phyloP scores from a whole-genome alignment of 176 grass and related monocot species.

The Pontederia paniculata region DNA sequence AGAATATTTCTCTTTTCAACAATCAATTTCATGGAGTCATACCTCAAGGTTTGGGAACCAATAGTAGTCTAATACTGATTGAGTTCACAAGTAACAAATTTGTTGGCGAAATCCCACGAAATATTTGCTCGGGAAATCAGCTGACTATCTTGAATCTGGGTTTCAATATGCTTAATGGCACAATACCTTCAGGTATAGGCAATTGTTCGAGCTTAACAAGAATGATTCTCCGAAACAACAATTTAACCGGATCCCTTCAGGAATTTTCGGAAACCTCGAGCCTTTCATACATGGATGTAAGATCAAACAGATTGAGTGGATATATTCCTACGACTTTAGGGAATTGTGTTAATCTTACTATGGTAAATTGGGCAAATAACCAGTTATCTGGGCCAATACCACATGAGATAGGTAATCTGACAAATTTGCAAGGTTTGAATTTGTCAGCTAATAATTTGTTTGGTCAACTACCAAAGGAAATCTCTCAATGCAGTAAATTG shows the following conservation, averaged over 20 bases:
- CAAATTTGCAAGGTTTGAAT: constrained; percentile 21
- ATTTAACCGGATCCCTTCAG: constrained; percentile 21
- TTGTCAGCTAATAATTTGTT: constrained; percentile 39
- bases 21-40: constrained; percentile 55
- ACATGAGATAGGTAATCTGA: constrained; percentile 28
- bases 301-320: constrained; percentile 38
- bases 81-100: constrained; percentile 7
- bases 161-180: constrained; percentile 32
- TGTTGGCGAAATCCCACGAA: neutral
- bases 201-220: constrained; percentile 31
- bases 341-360: constrained; percentile 43
- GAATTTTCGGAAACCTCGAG: constrained; percentile 15
- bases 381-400: constrained; percentile 38
- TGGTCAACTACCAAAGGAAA: constrained; percentile 29
- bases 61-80: constrained; percentile 30
- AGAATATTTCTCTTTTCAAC: constrained; percentile 33
- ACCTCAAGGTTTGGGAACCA: constrained; percentile 37
- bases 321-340: constrained; percentile 28
- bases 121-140: constrained; percentile 3
- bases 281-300: constrained; percentile 44
- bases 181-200: constrained; percentile 18
- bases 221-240: constrained; percentile 35
- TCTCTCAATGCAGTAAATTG: constrained; percentile 26
- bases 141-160: constrained; percentile 36
- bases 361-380: constrained; percentile 46